Percentiles rank a stretch among this genome's conserved stretches.
Conservation (phyloP, 306 rosid genomes). For the Quercus aquifolioides region DNA sequence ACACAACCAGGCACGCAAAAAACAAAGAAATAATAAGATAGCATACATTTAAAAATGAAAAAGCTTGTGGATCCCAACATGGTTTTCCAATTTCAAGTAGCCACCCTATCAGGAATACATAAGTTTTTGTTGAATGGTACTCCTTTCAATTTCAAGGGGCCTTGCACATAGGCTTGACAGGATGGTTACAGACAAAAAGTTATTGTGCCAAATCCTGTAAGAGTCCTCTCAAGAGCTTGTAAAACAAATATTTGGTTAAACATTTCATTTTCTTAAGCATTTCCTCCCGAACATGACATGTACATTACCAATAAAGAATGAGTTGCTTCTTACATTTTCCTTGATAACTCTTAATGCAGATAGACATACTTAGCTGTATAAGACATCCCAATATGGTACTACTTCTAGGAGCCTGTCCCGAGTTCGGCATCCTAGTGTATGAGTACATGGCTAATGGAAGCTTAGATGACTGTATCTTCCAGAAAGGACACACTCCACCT, state of each 20-base stretch:
- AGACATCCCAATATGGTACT: slow-evolving; percentile 98
- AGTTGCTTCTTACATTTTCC: background rate
- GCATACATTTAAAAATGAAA: background rate
- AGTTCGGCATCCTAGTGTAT: slow-evolving; percentile 72
- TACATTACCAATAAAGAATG: background rate
- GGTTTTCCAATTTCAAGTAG: too few relatives aligned
- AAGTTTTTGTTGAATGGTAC: background rate
- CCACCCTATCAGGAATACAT: too few relatives aligned
- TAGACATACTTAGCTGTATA: slow-evolving; percentile 86
- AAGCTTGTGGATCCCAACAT: background rate
- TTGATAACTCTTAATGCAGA: slow-evolving; percentile 42
- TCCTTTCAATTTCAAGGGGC: background rate
- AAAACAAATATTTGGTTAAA: background rate
- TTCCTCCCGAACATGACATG: too few relatives aligned
- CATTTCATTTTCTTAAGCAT: too few relatives aligned
- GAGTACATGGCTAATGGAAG: slow-evolving; percentile 97
- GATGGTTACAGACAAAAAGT: background rate
- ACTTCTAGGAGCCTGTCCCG: slow-evolving; percentile 92
- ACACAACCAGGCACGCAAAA: background rate
- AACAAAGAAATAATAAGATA: background rate
- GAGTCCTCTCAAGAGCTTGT: background rate
- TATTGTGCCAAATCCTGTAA: background rate
- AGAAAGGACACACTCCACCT: slow-evolving; percentile 36
- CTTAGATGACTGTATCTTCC: slow-evolving; percentile 63
- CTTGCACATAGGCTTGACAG: background rate